Base-by-base conservation (phyloP, 352 stramenopile genomes). In the Globisporangium ultimum region DNA sequence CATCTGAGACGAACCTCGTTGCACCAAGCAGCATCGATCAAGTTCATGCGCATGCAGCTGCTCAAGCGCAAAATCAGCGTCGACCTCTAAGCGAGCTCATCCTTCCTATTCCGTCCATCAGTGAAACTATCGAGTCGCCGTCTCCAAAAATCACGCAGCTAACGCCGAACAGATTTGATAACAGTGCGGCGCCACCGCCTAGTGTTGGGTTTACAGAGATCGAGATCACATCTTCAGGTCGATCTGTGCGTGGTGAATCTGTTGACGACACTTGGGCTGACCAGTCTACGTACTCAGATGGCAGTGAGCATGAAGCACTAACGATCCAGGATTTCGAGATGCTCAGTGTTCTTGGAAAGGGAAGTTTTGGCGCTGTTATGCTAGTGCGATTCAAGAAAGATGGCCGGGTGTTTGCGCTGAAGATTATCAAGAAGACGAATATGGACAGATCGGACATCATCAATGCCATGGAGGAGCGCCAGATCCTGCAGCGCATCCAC, bases 301-400 rank as follows among this genome's bases (percentile, higher is more conserved):
- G 68, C 55, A 53, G 64, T 57, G 72, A 78, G 21, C 63, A 70
- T 4, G 83, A 96, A 56, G 69, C 72, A 2, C 70, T 94, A 43
- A 93, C 84, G 40, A 96, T 96, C 55, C 84, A 96, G 48, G 84
- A 96, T 60, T 96, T 96, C n/a, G 87, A 96, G 57, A 96, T 96
- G 87, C 70, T 96, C 12, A 92, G 84, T 57, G 87, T 96, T 21
- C 60, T 96, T 1, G 87, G 87, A 20, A 92, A 92, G 56, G 87
- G 87, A 10, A 93, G 83, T 60, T 96, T 96, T 61, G 87, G 84
- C 13, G 87, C 87, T 28, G 87, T 96, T 12, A 96, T 96, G 84
- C 75, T 96, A 3, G 87, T 96, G 34, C 87, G 87, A 0, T 96
- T 94, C 70, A 94, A 94, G 67, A 89, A 93, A 57, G 87, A 96